Base-by-base conservation (phyloP, 2,329 filamentous ascomycete genomes). In the Sporothrix pseudoabietina region DNA sequence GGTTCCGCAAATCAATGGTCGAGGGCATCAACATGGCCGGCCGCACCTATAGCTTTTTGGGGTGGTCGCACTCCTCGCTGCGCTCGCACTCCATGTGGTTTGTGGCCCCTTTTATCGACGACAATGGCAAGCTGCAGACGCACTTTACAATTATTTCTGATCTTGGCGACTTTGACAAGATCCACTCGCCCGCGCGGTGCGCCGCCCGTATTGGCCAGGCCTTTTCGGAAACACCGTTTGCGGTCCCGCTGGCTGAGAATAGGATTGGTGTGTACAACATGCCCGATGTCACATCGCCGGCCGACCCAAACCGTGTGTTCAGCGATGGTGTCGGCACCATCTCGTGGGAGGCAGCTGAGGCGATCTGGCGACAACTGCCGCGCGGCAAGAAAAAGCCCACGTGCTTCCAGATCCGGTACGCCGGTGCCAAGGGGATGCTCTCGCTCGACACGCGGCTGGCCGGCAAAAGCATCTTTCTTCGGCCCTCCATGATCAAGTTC, bases 401-500 rank as follows among this genome's bases (percentile, higher is more conserved):
- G 0, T 89, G 88, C 68, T 88, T 94, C 63, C 94, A 97, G 77
- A 91, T 97, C 59, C 87, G 93, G 2, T 91, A 88, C 79, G 88
- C 85, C 39, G 92, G 92, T 0, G 89, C 89, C 4, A 97, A 97
- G 80, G 93, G 93, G 0, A 93, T 94, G 88, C 84, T 96, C 0
- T 88, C 91, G 0, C 81, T 95, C 0, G 92, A 97, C 77, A 82
- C 84, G 10, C 82, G 84, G 0, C 82, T 94, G 0, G 1, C 77
- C 0, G 92, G 90, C 0, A 85, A 87, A 41, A 78, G 84, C 1
- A 83, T 97, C 54, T 83, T 83, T 39, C 82, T 97, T 26, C 87
- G 94, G 1, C 82, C 85, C 19, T 95, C 92, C 4, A 97, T 97
- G 94, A 84, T 88, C 72, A 97, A 97, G 77, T 97, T 96, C 76